Base-by-base conservation (phyloP, 2,329 filamentous ascomycete genomes). In the Fusarium piperis region DNA sequence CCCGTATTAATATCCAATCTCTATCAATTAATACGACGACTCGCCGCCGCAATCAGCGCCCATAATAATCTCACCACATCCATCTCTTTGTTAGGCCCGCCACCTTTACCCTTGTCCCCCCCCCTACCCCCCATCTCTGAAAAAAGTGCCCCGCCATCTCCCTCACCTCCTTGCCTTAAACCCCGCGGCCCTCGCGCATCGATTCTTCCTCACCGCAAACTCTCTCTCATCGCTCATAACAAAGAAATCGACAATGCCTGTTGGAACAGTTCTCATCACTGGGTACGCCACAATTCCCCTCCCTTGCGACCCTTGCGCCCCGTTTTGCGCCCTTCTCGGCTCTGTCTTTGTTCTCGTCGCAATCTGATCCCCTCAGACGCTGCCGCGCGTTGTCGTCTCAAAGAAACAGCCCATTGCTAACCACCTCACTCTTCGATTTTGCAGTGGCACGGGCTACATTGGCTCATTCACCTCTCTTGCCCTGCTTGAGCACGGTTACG, bases 381-480 rank as follows among this genome's bases (percentile, higher is more conserved):
- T 65, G 70, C 58, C 70, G 67, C 70, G 59, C 48, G 46, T 30
- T 46, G 11, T 15, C 10, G 59, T 61, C 16, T 28, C 63, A 67
- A 65, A 67, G 51, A 70, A 44, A 65, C 41, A 57, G 16, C 16
- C 39, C 44, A 46, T 72, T 66, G 68, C 76, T 78, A 65, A 79
- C 68, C 55, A 48, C 23, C 36, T 64, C 52, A 41, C 46, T 36
- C 63, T 41, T 52, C 39, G 18, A 36, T 33, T 15, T 75, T 76
- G 67, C 81, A 98, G 96, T 89, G 96, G 96, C 79, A 97, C 95
- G 74, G 96, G 96, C 86, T 99, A 99, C 88, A 99, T 99, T 83
- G 96, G 96, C 81, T 98, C 95, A 57, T 98, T 98, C 88, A 99
- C 96, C 69, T 87, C 93, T 63, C 91, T 99, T 58, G 92, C 94